These are phyloP conservation scores for Cryphonectria parasitica DNA, from an alignment of 2,329 filamentous ascomycete species.

Conservation along the genomic window DNA sequence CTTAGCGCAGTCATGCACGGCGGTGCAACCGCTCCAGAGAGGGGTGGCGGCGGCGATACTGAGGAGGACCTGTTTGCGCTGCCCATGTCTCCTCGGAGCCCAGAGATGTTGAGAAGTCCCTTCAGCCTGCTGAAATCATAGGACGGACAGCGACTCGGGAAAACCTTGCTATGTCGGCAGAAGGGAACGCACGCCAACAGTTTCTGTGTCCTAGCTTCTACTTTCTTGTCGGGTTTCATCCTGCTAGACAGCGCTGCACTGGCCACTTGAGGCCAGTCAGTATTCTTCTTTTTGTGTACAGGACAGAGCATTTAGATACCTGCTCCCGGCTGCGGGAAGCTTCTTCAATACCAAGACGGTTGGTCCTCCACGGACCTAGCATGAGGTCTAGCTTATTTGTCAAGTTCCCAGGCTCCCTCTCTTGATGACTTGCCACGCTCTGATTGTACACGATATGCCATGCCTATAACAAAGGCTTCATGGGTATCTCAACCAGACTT, in stretches of 20 bases:
- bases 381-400: not conserved
- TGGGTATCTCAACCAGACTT: not conserved
- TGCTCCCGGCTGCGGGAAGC: slow-evolving; percentile 26
- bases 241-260: slow-evolving; percentile 17
- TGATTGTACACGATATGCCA: not conserved
- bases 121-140: slow-evolving; percentile 60
- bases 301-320: slow-evolving; percentile 28
- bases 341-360: slow-evolving; percentile 13
- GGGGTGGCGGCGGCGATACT: slow-evolving; percentile 55
- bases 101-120: slow-evolving; percentile 82
- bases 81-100: slow-evolving; percentile 82
- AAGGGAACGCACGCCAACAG: not conserved
- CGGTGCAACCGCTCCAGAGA: slow-evolving; percentile 37
- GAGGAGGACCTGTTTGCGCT: slow-evolving; percentile 87
- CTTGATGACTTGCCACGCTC: not conserved
- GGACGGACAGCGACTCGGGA: not conserved
- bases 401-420: not conserved
- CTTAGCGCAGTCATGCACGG: slow-evolving; percentile 47
- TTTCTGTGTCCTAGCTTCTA: slow-evolving; percentile 11
- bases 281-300: slow-evolving; percentile 21
- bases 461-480: not conserved
- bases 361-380: not conserved
- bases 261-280: slow-evolving; percentile 14
- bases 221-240: slow-evolving; percentile 6
- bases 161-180: slow-evolving; percentile 1